phyloP scores from a whole-genome alignment of 2,329 filamentous ascomycete genomes.

The Sclerotinia sclerotiorum region DNA sequence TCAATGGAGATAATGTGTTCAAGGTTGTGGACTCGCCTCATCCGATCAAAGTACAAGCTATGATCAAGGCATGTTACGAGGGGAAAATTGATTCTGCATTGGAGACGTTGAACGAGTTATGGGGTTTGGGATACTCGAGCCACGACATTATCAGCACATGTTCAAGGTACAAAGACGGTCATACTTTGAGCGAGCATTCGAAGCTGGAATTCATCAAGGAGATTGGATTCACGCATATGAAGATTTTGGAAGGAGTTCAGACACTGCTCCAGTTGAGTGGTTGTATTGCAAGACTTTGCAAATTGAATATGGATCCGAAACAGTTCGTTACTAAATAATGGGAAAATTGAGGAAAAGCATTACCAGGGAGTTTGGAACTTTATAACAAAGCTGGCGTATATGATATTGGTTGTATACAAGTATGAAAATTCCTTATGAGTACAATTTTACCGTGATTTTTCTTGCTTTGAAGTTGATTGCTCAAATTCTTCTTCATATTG shows the following conservation, averaged over 20 bases:
- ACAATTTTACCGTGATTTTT: slow-evolving; percentile 28
- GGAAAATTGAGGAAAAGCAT: slow-evolving; percentile 25
- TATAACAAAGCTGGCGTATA: slow-evolving; percentile 18
- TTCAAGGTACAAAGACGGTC: slow-evolving; percentile 98
- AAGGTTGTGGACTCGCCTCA: slow-evolving; percentile 96
- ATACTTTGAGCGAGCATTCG: slow-evolving; percentile 85
- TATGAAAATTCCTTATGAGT: slow-evolving; percentile 7
- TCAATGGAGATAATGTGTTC: slow-evolving; percentile 98
- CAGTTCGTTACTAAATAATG: slow-evolving; percentile 57
- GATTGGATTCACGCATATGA: slow-evolving; percentile 99
- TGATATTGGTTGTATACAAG: slow-evolving; percentile 22
- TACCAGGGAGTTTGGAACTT: slow-evolving; percentile 33
- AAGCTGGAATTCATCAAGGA: slow-evolving; percentile 98
- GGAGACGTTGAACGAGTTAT: slow-evolving; percentile 83
- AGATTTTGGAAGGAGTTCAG: slow-evolving; percentile 95
- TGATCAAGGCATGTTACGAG: slow-evolving; percentile 97
- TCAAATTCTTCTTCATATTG: slow-evolving; percentile 59
- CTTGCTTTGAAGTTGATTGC: slow-evolving; percentile 21
- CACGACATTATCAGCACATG: slow-evolving; percentile 99
- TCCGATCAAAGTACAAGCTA: slow-evolving; percentile 96
- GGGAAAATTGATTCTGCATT: slow-evolving; percentile 85
- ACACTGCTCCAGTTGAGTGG: slow-evolving; percentile 91
- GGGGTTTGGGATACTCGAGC: slow-evolving; percentile 94
- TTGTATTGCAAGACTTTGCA: slow-evolving; percentile 86
- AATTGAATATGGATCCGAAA: slow-evolving; percentile 93